Evolutionary conservation across 2,329 filamentous ascomycete genomes (phyloP).

Genomic region (Colletotrichum caudatum): DNA sequence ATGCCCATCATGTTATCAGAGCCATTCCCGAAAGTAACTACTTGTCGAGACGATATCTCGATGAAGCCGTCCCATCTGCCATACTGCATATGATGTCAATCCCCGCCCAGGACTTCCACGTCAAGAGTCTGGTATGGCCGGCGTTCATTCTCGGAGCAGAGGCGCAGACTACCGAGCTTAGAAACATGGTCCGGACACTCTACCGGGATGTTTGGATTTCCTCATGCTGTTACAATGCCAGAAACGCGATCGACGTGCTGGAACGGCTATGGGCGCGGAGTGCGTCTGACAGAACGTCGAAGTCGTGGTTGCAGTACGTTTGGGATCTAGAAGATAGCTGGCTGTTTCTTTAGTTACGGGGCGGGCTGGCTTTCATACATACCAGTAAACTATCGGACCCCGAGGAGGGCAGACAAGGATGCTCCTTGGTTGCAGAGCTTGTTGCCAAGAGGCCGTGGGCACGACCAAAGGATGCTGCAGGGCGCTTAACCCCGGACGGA

Average conservation of each 20-base stretch:
- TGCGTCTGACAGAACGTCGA: not conserved
- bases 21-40: not conserved
- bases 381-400: not conserved
- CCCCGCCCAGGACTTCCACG: constrained; percentile 25
- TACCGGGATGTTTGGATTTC: constrained; percentile 32
- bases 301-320: constrained; percentile 27
- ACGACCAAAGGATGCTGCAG: constrained; percentile 14
- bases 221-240: constrained; percentile 34
- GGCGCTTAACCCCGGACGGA: constrained; percentile 25
- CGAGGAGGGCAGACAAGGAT: not conserved
- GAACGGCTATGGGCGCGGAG: constrained; percentile 27
- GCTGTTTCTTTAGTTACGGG: constrained; percentile 21
- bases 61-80: constrained; percentile 1
- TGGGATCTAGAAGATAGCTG: constrained; percentile 33
- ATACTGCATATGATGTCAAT: constrained; percentile 27
- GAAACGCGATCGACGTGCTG: constrained; percentile 22
- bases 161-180: constrained; percentile 7
- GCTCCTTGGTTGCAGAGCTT: not conserved
- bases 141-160: constrained; percentile 31
- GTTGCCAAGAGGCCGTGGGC: not conserved
- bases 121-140: constrained; percentile 37
- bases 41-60: not conserved
- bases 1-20: constrained; percentile 16
- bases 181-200: constrained; percentile 9
- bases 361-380: not conserved